Base-by-base conservation (phyloP, 1,284 basidiomycete genomes). In the Marasmius fiardii region DNA sequence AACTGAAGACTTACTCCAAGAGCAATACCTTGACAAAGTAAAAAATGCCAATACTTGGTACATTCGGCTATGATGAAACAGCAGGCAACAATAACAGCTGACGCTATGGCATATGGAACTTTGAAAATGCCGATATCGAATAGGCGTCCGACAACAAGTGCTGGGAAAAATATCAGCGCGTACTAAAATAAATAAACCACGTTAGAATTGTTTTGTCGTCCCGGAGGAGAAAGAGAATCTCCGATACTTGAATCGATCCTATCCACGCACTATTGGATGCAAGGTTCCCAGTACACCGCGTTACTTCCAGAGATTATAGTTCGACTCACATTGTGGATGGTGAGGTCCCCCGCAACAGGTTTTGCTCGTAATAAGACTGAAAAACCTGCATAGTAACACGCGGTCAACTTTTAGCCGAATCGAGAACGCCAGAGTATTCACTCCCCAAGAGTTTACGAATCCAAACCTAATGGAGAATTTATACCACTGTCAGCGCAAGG, bases 91-190 rank as follows among this genome's bases (percentile, higher is more conserved):
- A 82, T 70, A n/a, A 78, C 50, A 2, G 63, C 53, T n/a, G 73
- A 73, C 8, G 74, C 72, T 10, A 67, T 14, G 20, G 72, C 58
- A 18, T 77, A 61, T 2, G 78, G 75, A 0, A 71, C 58, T 49
- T 71, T 73, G 63, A 80, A 75, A 59, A 77, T 73, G 0, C 82
- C 82, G 35, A 76, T 65, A 65, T 84, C 81, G 64, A 83, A 80
- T 26, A 83, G 66, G 2, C 78, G 76, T 0, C 82, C 82, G n/a
- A 73, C 69, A 34, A 83, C 53, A 18, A 82, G 69, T 31, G 28
- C 28, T 10, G 28, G 28, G 28, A 31, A 31, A 31, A 31, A 31
- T 10, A 31, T 10, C 11, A 80, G 66, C 16, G 77, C 71, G 61
- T 78, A 78, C 73, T 77, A 20, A 16, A 23, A 18, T 16, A 10